phyloP scores from a whole-genome alignment of 371 early-diverging fungal species.

The Actinomortierella wolfii region DNA sequence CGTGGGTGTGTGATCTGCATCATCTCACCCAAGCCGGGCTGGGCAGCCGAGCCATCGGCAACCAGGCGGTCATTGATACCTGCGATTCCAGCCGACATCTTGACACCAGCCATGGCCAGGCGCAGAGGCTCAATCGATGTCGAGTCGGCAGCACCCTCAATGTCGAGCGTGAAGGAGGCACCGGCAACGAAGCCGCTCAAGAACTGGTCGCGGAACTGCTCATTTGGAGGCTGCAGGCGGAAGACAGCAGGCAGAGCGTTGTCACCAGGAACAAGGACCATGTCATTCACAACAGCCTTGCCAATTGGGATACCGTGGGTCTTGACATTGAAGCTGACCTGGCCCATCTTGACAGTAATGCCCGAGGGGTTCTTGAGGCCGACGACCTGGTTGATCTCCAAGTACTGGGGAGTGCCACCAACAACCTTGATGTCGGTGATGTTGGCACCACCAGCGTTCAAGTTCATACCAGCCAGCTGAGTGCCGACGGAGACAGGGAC shows the following conservation, averaged over 20 bases:
- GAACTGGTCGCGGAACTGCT: constrained; percentile 13
- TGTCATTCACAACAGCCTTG: constrained; percentile 28
- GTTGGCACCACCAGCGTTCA: constrained; percentile 39
- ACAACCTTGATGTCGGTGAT: constrained; percentile 49
- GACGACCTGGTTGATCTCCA: constrained; percentile 45
- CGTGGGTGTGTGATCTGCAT: constrained; percentile 16
- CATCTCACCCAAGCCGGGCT: constrained; percentile 16
- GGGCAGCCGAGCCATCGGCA: constrained; percentile 21
- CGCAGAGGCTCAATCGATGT: constrained; percentile 49
- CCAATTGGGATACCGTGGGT: constrained; percentile 47
- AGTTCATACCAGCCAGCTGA: constrained; percentile 50
- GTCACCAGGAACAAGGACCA: constrained; percentile 50
- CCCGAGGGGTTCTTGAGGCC: constrained; percentile 55
- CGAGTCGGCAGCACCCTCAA: constrained; percentile 47
- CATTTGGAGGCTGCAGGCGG: constrained; percentile 21
- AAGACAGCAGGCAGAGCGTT: constrained; percentile 47
- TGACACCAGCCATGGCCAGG: constrained; percentile 52
- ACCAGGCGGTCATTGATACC: constrained; percentile 49
- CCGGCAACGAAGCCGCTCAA: constrained; percentile 20
- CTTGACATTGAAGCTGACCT: constrained; percentile 51
- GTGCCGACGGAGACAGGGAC: constrained; percentile 52
- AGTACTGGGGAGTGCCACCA: constrained; percentile 49
- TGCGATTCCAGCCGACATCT: constrained; percentile 45
- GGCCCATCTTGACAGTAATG: constrained; percentile 54
- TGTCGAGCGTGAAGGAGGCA: constrained; percentile 49